Evolutionary conservation across 139 green algal species (phyloP), one percentile per base, ranked within the genome.

Genomic region (Chlorella sorokiniana): DNA sequence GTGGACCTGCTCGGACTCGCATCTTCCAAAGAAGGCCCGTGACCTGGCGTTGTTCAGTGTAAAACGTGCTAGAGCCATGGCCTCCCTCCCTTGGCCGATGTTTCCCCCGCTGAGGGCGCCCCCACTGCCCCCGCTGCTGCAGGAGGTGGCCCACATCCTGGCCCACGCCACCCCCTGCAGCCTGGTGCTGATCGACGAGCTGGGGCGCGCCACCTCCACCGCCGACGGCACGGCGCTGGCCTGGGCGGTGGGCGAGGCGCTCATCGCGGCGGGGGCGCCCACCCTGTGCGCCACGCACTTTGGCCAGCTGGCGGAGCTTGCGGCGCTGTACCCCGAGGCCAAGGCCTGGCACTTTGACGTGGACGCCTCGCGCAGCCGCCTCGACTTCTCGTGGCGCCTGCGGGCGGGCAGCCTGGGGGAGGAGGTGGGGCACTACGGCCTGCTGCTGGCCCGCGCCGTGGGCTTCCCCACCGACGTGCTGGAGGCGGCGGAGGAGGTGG

Each of bases 151-250:
- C 0, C 77, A 90, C 67, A 92, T 97, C 73, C 74, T 96, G 63
- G 23, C 73, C 7, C 65, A 87, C 14, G 88, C 88, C 20, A 73
- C 38, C 11, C 71, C 80, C 6, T 44, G 64, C 45, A 88, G 73
- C 56, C 70, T 98, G 72, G 91, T 98, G 37, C 70, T 98, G n/a
- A 87, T 97, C 29, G 94, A 98, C 80, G 94, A 98, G 87, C 91
- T 96, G 42, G 93, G 91, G 1, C 81, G 90, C 3, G 89, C 90
- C 38, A 97, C 94, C 0, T 93, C 84, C 65, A 96, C 94, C 3
- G 67, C 73, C 35, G 94, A 98, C 69, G 94, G 94, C 27, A 82
- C 91, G 65, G 92, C 79, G 7, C 84, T 98, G 6, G 88, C 91
- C 1, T 98, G 94, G 94, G 90, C 94, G 11, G 83, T 93, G 41